Percentiles rank a stretch among this genome's conserved stretches.
phyloP scores from a whole-genome alignment of 768 basidiomycete genomes.

The Psilocybe tampanensis region DNA sequence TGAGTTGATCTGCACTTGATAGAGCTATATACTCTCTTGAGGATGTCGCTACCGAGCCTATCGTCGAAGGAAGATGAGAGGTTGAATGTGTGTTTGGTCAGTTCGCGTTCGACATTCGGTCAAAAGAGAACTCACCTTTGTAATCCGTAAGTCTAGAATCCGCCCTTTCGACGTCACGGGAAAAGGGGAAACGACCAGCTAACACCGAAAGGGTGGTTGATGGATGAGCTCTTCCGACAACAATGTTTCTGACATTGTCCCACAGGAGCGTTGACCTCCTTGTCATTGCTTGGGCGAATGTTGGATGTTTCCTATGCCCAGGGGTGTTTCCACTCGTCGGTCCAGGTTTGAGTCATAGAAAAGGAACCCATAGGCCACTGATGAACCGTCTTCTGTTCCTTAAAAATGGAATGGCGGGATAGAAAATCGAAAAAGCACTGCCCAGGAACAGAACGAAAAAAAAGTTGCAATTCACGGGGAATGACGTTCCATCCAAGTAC shows the following conservation, averaged over 20 bases:
- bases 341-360: neutral
- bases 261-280: neutral
- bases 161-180: conserved; percentile 6
- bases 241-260: neutral
- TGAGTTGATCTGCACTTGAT: conserved; percentile 1
- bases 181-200: conserved; percentile 7
- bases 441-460: neutral
- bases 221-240: neutral
- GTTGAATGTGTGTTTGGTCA: neutral
- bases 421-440: neutral
- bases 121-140: neutral
- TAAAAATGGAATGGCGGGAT: neutral
- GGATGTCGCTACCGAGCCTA: neutral
- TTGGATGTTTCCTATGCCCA: neutral
- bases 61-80: conserved; percentile 1
- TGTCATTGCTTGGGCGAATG: neutral
- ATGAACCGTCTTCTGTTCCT: neutral
- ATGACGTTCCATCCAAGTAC: neutral
- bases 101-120: too few relatives aligned
- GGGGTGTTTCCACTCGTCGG: neutral
- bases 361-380: neutral
- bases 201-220: conserved; percentile 1
- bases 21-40: conserved; percentile 2
- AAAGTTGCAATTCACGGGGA: neutral
- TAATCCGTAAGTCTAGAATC: neutral